These are phyloP conservation scores for Cryptosporidium ryanae DNA, from an alignment of 169 alveolate species.

Conservation along the genomic window DNA sequence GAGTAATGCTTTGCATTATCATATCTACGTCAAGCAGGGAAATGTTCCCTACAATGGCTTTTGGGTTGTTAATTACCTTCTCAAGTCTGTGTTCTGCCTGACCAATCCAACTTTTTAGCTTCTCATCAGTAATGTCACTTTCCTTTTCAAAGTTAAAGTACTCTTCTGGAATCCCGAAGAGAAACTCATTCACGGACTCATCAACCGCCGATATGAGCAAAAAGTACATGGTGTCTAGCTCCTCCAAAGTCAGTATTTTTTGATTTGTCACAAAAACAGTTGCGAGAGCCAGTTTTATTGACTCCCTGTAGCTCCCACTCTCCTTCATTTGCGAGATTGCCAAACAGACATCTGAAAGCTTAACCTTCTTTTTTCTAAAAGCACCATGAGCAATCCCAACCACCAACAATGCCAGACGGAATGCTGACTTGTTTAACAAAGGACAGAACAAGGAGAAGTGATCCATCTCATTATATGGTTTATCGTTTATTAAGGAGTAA, in stretches of 20 bases:
- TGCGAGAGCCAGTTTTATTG: constrained; percentile 47
- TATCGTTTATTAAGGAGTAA: constrained; percentile 26
- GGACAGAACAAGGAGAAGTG: constrained; percentile 65
- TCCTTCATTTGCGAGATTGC: constrained; percentile 56
- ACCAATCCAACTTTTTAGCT: constrained; percentile 60
- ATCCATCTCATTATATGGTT: constrained; percentile 55
- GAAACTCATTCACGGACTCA: constrained; percentile 38
- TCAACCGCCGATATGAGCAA: constrained; percentile 35
- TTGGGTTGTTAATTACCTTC: constrained; percentile 39
- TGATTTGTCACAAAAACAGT: constrained; percentile 60
- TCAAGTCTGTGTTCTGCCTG: constrained; percentile 51
- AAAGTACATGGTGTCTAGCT: constrained; percentile 28
- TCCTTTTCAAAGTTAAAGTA: constrained; percentile 19
- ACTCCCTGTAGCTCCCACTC: not conserved
- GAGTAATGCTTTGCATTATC: constrained; percentile 67
- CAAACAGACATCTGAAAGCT: constrained; percentile 64
- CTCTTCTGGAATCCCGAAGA: constrained; percentile 58
- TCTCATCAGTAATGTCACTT: constrained; percentile 56
- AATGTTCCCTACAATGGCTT: constrained; percentile 10
- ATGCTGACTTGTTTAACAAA: constrained; percentile 60
- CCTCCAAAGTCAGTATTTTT: constrained; percentile 27
- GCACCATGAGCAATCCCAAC: constrained; percentile 64
- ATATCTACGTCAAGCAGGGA: constrained; percentile 69
- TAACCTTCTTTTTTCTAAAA: constrained; percentile 36
- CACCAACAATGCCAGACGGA: constrained; percentile 56